Evolutionary conservation across 805 yeast genomes (phyloP), one percentile per base, ranked within the genome.

Genomic region (Zygotorulaspora florentina): DNA sequence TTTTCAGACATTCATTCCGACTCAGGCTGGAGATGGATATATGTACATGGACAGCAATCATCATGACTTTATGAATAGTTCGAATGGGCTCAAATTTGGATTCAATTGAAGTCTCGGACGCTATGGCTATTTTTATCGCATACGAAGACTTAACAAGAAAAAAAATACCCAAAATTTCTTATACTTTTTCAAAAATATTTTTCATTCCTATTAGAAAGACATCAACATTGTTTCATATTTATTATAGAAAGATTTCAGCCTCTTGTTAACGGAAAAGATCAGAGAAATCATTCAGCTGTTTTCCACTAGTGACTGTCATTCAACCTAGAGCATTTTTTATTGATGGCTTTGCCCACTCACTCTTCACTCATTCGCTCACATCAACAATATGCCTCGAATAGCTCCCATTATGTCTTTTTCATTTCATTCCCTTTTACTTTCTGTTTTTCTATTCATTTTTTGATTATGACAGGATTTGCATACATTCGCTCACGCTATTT

Each of bases 21-120:
- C 43, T 10, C 40, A 45, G 35, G 39, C 47, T 29, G 47, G 27
- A 29, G 47, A 43, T 18, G 47, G 35, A 15, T 25, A 28, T 25
- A 38, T 42, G 46, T 45, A 48, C 42, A 45, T 48, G 52, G 52
- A 42, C 7, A 42, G 45, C 31, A 28, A 17, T 30, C 30, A 39
- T 15, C 36, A 40, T 36, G 51, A 47, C 12, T 45, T 42, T 29
- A 40, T 36, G 28, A 43, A 35, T 27, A 20, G 34, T 9, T 39
- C 42, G 27, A 39, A 23, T 20, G 46, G 43, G 7, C 39, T 42
- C 11, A 45, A 48, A 27, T 42, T 48, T 33, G 48, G 52, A 16
- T 48, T 48, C 20, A 45, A 27, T 31, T 50, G 26, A 28, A 20
- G 11, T 25, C 28, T 40, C 26, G 17, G 17, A 35, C 28, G 25